These are phyloP conservation scores for Polyporus arcularius DNA, from an alignment of 768 basidiomycete species.

Conservation along the genomic window DNA sequence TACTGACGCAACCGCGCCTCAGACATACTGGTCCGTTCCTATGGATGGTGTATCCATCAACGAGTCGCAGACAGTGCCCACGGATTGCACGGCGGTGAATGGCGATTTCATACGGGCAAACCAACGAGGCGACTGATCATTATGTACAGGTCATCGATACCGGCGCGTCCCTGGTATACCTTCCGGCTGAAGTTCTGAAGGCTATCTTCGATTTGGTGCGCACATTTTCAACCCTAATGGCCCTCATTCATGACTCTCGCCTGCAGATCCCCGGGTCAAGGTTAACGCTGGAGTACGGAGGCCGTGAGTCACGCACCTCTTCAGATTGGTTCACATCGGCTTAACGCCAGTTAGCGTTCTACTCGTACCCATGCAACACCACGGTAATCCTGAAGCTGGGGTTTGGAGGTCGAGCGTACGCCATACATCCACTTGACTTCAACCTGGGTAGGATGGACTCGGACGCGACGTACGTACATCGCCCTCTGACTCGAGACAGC, in stretches of 20 bases:
- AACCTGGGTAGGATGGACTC: conserved; percentile 46
- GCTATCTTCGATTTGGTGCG: conserved; percentile 48
- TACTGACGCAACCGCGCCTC: background rate
- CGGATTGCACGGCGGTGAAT: conserved; percentile 41
- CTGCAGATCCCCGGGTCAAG: conserved; percentile 52
- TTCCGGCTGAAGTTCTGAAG: conserved; percentile 44
- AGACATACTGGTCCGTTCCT: conserved; percentile 64
- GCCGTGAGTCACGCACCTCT: conserved; percentile 31
- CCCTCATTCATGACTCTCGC: background rate
- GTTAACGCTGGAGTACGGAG: conserved; percentile 43
- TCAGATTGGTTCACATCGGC: background rate
- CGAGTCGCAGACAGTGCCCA: conserved; percentile 8
- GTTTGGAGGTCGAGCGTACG: conserved; percentile 44
- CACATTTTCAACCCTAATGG: background rate
- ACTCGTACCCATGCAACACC: conserved; percentile 53
- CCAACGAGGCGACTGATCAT: background rate
- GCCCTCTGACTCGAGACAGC: background rate
- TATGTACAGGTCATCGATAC: conserved; percentile 60
- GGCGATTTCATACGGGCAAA: background rate
- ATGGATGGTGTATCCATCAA: conserved; percentile 49
- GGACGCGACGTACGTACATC: conserved; percentile 32
- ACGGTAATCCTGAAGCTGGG: conserved; percentile 40
- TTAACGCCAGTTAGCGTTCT: conserved; percentile 41
- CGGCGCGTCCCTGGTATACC: conserved; percentile 66
- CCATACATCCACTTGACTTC: conserved; percentile 51